Base-by-base conservation (phyloP, 2,329 filamentous ascomycete species). In the Hymenoscyphus infarciens region DNA sequence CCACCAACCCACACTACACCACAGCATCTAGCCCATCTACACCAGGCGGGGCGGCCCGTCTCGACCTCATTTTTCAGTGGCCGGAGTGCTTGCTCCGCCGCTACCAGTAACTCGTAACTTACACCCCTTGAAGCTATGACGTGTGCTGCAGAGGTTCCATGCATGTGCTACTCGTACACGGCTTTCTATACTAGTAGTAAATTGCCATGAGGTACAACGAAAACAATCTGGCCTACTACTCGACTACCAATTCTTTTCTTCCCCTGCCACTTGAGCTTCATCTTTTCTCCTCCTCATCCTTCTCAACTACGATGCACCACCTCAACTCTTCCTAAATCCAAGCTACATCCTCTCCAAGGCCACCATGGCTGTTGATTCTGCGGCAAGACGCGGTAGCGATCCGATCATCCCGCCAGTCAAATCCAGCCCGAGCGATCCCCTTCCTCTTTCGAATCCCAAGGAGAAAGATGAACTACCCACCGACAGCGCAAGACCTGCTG, bases 401-500 rank as follows among this genome's bases (percentile, higher is more conserved):
- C 56, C 56, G 27, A 22, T 11, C 10, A 45, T 57, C 35, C 7
- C 45, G 1, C 45, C 2, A 2, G n/a, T 39, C 13, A 22, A 57
- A 57, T 19, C 56, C 4, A 57, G 16, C n/a, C 19, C 56, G 7
- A 27, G 33, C 10, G 56, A 57, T 29, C 56, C 56, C 5, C 35
- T 38, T 33, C 54, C 16, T 8, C 31, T 31, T 38, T 42, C 19
- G 19, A 42, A 22, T 3, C 56, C 19, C n/a, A 33, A 45, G 11
- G 56, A 13, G n/a, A n/a, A 27, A 22, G 16, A 19, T n/a, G n/a
- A 8, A 33, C 29, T 13, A n/a, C 8, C 42, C 11, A 16, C 22
- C 13, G 42, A 27, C 13, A 39, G 19, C 10, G 8, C 56, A n/a
- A 49, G 68, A 49, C 68, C 67, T 22, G 45, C 54, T 6, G 60